Percentiles rank a stretch among this genome's conserved stretches.
Conservation (phyloP, 352 stramenopile species). For the Phytopythium montanum region DNA sequence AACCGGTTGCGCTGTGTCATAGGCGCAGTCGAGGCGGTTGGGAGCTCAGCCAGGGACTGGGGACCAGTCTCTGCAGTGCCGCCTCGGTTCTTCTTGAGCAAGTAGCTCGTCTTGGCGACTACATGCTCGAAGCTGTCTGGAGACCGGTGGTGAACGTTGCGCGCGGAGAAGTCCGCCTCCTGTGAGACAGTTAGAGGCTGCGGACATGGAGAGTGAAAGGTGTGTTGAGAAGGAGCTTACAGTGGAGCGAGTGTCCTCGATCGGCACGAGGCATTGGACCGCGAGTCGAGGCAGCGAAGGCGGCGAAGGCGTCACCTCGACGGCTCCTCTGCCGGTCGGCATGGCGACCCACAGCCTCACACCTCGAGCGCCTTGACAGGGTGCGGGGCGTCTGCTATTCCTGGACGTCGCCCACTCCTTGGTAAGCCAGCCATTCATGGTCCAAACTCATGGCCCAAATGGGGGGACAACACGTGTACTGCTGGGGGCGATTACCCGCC, state of each 20-base stretch:
- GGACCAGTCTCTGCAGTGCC: background rate
- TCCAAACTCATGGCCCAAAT: no score
- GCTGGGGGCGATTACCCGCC: background rate
- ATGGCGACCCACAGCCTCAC: background rate
- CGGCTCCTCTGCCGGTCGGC: background rate
- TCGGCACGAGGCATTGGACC: slow-evolving; percentile 31
- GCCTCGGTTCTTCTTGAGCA: slow-evolving; percentile 43
- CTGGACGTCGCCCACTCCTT: background rate
- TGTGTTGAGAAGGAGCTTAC: slow-evolving; percentile 3
- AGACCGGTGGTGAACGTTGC: slow-evolving; percentile 37
- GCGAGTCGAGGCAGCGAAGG: slow-evolving; percentile 14
- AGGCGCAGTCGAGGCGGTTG: background rate
- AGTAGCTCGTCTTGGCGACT: slow-evolving; percentile 24
- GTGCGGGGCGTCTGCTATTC: background rate
- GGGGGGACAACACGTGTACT: background rate
- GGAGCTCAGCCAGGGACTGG: slow-evolving; percentile 5
- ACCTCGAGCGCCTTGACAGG: background rate
- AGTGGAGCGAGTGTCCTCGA: slow-evolving; percentile 30
- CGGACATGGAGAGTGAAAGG: background rate
- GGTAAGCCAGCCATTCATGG: no score
- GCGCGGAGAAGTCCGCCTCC: slow-evolving; percentile 45
- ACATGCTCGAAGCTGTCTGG: slow-evolving; percentile 28
- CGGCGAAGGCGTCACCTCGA: background rate
- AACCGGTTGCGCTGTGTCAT: background rate
- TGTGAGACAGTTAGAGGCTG: background rate